Conservation (phyloP, 2,329 filamentous ascomycete genomes). For the Helminthosporium solani region DNA sequence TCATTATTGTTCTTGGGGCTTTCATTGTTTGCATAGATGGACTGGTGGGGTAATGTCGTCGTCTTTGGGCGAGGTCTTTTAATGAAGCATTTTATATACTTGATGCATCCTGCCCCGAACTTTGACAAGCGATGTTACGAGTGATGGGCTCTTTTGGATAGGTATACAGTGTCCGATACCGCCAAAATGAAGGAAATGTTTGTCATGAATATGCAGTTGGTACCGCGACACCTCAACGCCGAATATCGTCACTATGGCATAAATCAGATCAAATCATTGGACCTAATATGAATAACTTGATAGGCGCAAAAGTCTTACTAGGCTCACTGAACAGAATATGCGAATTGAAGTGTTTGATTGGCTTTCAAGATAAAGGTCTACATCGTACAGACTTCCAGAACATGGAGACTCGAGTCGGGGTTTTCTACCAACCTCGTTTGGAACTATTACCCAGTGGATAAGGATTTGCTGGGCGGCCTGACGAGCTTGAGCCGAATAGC, state of each 20-base stretch:
- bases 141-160: background rate
- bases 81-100: background rate
- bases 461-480: too few species aligned
- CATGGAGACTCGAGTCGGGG: too few species aligned
- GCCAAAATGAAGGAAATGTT: constrained; percentile 2
- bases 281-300: background rate
- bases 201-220: too few species aligned
- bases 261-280: constrained; percentile 1
- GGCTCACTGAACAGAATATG: background rate
- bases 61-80: too few species aligned
- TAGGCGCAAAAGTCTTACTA: background rate
- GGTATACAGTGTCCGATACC: constrained; percentile 2
- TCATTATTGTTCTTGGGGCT: background rate
- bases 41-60: background rate
- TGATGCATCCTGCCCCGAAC: background rate
- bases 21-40: background rate
- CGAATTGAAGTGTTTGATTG: too few species aligned
- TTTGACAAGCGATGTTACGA: background rate
- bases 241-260: too few species aligned
- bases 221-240: too few species aligned
- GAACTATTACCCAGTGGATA: too few species aligned
- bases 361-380: too few species aligned
- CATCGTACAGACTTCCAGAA: too few species aligned
- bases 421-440: too few species aligned
- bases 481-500: too few species aligned